Evolutionary conservation across 2,329 filamentous ascomycete genomes (phyloP), one percentile per base, ranked within the genome.

Genomic region (Ascochyta viciae-villosae): DNA sequence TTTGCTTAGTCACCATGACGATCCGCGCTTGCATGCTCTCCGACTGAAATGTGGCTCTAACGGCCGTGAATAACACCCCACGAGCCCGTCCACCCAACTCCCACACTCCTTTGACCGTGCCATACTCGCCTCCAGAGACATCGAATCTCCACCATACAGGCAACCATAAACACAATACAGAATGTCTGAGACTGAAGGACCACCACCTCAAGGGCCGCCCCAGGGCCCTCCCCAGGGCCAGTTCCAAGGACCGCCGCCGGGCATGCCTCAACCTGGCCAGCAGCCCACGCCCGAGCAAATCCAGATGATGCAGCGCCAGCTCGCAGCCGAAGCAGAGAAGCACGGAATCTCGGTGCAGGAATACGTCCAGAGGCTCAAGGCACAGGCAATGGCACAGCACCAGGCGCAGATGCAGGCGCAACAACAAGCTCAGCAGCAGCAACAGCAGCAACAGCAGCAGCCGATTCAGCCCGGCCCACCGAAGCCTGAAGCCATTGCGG

Each of bases 281-380:
- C 81, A 81, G 64, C 91, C 91, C 31, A 87, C 88, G 19, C 92
- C 90, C 44, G 89, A 96, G 79, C 92, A 97, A 80, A 90, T 96
- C 62, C 85, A 86, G 53, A 83, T 85, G 52, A 95, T 97, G 83
- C 91, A 96, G 76, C 86, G 87, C 67, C 89, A 95, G 77, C 80
- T 97, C 40, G 89, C 89, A 44, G 85, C 86, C 46, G 93, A 97
- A 77, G 94, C 94, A 44, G 83, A 90, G 70, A 92, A 90, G 78
- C 86, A 88, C 61, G 93, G 93, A 74, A 87, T 98, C 84, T 87
- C 89, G 6, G 88, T 95, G 0, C 91, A 89, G 40, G 83, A 96
- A 76, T 96, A 96, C 74, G 85, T 96, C 70, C 87, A 81, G 65
- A 68, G 75, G 51, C 72, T 82, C 54, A 78, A 80, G 64, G 73